Evolutionary conservation across 2,329 filamentous ascomycete genomes (phyloP).

Genomic region (Neonectria coccinea): DNA sequence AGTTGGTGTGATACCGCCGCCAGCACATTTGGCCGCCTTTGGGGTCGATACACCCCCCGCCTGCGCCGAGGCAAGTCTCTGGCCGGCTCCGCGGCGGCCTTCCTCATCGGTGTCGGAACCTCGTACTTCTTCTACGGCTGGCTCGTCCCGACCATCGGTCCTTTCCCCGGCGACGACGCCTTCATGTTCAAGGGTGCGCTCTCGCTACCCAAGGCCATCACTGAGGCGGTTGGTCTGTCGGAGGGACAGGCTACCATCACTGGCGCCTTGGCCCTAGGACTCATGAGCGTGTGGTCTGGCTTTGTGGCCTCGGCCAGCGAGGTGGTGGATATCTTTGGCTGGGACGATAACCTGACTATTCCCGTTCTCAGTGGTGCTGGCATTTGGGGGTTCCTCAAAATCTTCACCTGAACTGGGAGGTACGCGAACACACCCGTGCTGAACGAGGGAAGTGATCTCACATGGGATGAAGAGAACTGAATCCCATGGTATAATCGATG

Average conservation of each 20-base stretch:
- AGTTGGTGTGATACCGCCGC: slow-evolving; percentile 99
- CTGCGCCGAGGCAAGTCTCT: slow-evolving; percentile 91
- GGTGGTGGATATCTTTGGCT: slow-evolving; percentile 89
- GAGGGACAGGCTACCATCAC: slow-evolving; percentile 70
- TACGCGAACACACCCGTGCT: slow-evolving; percentile 11
- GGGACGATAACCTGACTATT: slow-evolving; percentile 98
- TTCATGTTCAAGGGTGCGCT: slow-evolving; percentile 84
- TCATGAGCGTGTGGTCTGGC: slow-evolving; percentile 90
- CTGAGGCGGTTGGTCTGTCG: slow-evolving; percentile 71
- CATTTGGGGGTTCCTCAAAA: slow-evolving; percentile 90
- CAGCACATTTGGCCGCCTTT: slow-evolving; percentile 91
- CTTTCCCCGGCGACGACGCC: slow-evolving; percentile 75
- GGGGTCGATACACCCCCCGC: slow-evolving; percentile 87
- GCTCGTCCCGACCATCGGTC: slow-evolving; percentile 76
- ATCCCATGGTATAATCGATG: slow-evolving; percentile 3
- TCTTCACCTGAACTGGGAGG: slow-evolving; percentile 72
- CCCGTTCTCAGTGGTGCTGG: slow-evolving; percentile 89
- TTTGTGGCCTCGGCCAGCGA: slow-evolving; percentile 90
- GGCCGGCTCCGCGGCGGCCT: slow-evolving; percentile 88
- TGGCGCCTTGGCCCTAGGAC: slow-evolving; percentile 78
- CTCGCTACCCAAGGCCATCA: slow-evolving; percentile 72
- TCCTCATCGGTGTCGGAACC: slow-evolving; percentile 82
- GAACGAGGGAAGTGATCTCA: background rate
- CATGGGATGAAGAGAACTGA: slow-evolving; percentile 1
- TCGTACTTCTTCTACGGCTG: slow-evolving; percentile 91